Base-by-base conservation (phyloP, 371 early-diverging fungal species). In the Mucor mucedo region DNA sequence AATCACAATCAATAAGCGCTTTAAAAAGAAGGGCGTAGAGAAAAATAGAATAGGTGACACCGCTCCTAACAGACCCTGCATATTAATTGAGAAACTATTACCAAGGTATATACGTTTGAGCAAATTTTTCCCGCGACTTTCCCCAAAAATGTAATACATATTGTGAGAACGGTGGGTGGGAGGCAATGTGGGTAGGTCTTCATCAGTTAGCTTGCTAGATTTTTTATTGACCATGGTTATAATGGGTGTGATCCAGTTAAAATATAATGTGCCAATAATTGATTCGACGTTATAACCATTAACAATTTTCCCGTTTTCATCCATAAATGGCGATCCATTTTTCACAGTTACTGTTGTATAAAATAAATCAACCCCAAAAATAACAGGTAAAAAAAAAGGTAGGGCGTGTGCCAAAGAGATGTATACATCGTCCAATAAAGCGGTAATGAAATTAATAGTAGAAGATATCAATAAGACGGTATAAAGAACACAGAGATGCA, bases 1-100 rank as follows among this genome's bases (percentile, higher is more conserved):
- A 9, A 80, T 73, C 30, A 79, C 62, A 3, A 68, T 11, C 10
- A 80, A 42, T 0, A 83, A 16, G 9, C 49, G 62, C 5, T 78
- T 79, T 28, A 75, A 52, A 50, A 81, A 79, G 38, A 60, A 76
- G 8, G 75, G 70, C 8, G 76, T 74, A 0, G 62, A 66, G 57
- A 73, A 80, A 30, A 65, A 72, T 4, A 74, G 1, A 0, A 65
- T 4, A 5, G 73, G 71, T 21, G 76, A 67, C 0, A 65, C 45
- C 9, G 75, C 2, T 14, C 72, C 63, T 14, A 70, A 13, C 4
- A 60, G 47, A 1, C 68, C 14, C 21, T 82, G 77, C 4, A 66
- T n/a, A 5, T 41, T 33, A 13, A 79, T 61, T 8, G 77, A 64
- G 2, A 35, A 16, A 2, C 55, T 63, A n/a, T 77, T 79, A 3